Conservation (phyloP, 345 rosid genomes). For the Lepidium africanum region DNA sequence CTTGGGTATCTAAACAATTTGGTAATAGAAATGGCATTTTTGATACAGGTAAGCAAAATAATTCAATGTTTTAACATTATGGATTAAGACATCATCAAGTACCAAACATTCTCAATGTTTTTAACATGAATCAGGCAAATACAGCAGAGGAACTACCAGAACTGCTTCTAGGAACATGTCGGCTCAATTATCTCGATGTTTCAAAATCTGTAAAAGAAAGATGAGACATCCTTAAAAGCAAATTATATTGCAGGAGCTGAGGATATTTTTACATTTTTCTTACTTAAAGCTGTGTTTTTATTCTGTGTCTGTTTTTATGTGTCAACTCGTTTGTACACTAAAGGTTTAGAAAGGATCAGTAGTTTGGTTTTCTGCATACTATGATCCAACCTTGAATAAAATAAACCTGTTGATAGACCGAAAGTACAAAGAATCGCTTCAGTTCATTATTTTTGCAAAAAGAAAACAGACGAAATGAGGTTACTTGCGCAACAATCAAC, state of each 20-base stretch:
- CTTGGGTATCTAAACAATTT: slow-evolving; percentile 76
- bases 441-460: not conserved
- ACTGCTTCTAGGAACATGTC: slow-evolving; percentile 69
- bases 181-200: slow-evolving; percentile 59
- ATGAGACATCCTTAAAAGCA: slow-evolving; percentile 5
- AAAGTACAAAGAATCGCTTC: not conserved
- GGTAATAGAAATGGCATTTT: slow-evolving; percentile 89
- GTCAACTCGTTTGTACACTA: slow-evolving; percentile 1
- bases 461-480: not conserved
- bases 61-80: not conserved
- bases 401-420: slow-evolving; percentile 5
- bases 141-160: slow-evolving; percentile 89
- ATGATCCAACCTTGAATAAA: not conserved
- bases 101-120: not conserved
- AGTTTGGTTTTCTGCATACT: slow-evolving; percentile 1
- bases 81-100: not conserved
- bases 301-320: not conserved
- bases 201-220: slow-evolving; percentile 45
- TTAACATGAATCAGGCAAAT: slow-evolving; percentile 46
- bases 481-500: slow-evolving; percentile 1
- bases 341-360: slow-evolving; percentile 12
- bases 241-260: not conserved
- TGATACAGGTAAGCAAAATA: slow-evolving; percentile 54
- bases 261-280: slow-evolving; percentile 1
- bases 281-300: not conserved